A percentile compares a stretch with the other conserved stretches of the same genome.
phyloP scores from a whole-genome alignment of 2,329 filamentous ascomycete genomes.

The Diaporthe helianthi region DNA sequence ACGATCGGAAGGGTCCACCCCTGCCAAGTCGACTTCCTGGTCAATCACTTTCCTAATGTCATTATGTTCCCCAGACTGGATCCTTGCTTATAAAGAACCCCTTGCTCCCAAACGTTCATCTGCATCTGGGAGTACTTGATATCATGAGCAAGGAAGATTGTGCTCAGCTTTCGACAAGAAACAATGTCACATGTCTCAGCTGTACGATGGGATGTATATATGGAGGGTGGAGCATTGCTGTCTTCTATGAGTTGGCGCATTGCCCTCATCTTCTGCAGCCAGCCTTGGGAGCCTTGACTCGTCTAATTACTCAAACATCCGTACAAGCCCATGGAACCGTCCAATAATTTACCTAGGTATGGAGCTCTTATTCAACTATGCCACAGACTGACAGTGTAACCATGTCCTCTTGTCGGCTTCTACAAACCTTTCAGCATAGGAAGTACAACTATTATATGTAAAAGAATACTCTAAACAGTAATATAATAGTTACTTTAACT shows the following conservation, averaged over 20 bases:
- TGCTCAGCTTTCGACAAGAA: neutral
- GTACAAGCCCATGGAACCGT: neutral
- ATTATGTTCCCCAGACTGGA: slow-evolving; percentile 30
- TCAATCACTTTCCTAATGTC: too few species aligned
- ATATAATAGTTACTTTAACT: too few species aligned
- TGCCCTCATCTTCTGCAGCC: neutral
- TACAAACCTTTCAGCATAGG: too few species aligned
- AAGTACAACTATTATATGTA: rapidly evolving
- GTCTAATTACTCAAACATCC: neutral
- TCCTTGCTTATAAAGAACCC: neutral
- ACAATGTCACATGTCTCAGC: neutral
- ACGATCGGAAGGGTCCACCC: neutral
- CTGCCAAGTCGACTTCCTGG: slow-evolving; percentile 21
- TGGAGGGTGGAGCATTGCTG: neutral
- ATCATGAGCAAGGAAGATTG: slow-evolving; percentile 13
- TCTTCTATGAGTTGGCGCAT: neutral
- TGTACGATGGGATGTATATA: neutral
- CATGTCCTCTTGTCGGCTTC: neutral
- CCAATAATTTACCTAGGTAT: neutral
- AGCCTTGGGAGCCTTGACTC: neutral
- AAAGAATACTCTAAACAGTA: too few species aligned
- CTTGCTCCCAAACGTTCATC: slow-evolving; percentile 1
- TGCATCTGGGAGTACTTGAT: neutral
- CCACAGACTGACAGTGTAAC: neutral
- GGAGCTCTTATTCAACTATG: neutral